Evolutionary conservation across 148 eudicot genomes (phyloP).

Genomic region (Gaultheria prostrata): DNA sequence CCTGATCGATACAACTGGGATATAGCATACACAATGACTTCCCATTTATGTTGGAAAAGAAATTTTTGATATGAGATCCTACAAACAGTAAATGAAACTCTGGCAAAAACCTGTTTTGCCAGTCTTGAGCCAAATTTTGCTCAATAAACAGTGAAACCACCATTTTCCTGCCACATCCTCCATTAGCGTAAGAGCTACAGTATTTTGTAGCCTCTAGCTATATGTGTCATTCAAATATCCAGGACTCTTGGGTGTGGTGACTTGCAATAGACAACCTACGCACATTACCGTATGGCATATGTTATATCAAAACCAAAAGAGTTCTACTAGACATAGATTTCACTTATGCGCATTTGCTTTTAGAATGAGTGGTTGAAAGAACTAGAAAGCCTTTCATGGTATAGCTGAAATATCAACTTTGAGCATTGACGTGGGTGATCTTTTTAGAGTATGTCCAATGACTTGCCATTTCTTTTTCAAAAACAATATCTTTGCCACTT

Average conservation of each 20-base stretch:
- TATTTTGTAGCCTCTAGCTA: no score
- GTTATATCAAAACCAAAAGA: neutral
- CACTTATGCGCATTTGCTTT: neutral
- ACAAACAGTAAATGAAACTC: neutral
- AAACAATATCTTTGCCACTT: neutral
- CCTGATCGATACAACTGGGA: neutral
- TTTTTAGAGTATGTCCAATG: neutral
- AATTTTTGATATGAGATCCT: neutral
- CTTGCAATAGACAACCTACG: no score
- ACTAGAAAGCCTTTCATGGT: neutral
- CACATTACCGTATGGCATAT: neutral
- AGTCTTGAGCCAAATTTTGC: neutral
- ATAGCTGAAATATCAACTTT: neutral
- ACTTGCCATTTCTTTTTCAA: neutral
- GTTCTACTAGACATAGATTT: neutral
- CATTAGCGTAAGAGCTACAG: neutral
- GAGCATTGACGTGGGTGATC: neutral
- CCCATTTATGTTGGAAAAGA: neutral
- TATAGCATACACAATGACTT: neutral
- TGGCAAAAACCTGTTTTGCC: neutral
- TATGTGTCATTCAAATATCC: no score
- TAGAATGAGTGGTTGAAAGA: neutral
- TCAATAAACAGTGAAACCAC: neutral
- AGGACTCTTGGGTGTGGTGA: no score
- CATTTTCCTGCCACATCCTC: neutral